Evolutionary conservation across 179 eudicot species (phyloP).

Genomic region (Dionaea muscipula): DNA sequence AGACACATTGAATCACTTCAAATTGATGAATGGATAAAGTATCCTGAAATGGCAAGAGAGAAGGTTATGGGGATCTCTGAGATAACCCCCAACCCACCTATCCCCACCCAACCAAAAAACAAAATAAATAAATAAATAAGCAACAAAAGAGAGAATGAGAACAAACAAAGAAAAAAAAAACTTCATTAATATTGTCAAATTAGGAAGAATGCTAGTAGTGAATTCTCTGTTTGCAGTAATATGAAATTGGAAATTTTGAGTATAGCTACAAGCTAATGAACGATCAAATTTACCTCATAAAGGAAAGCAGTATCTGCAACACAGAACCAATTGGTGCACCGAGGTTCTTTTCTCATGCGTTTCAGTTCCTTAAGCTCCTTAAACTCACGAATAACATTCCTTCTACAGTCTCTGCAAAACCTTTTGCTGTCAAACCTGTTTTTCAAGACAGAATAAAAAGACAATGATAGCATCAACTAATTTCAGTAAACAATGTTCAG

Average conservation of each 20-base stretch:
- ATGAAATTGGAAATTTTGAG: neutral
- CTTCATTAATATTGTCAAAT: no score
- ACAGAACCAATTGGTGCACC: conserved; percentile 94
- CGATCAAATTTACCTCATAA: conserved; percentile 42
- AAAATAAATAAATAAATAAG: no score
- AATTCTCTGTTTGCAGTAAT: neutral
- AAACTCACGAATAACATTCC: conserved; percentile 92
- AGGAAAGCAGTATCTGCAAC: conserved; percentile 85
- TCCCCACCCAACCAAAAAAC: no score
- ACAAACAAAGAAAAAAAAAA: no score
- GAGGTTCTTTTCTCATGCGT: conserved; percentile 68
- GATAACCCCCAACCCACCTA: no score
- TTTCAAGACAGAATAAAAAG: neutral
- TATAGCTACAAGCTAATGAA: neutral
- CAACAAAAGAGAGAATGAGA: no score
- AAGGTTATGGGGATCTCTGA: neutral
- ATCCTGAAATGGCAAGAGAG: neutral
- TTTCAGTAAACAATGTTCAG: neutral
- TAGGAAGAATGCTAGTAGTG: no score
- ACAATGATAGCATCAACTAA: neutral
- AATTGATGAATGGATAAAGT: neutral
- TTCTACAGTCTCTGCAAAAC: conserved; percentile 94
- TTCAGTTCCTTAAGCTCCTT: conserved; percentile 93
- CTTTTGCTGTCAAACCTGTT: conserved; percentile 96
- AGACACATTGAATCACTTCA: conserved; percentile 11